Conservation (phyloP, 2,329 filamentous ascomycete genomes). For the Penicillium oxalicum region DNA sequence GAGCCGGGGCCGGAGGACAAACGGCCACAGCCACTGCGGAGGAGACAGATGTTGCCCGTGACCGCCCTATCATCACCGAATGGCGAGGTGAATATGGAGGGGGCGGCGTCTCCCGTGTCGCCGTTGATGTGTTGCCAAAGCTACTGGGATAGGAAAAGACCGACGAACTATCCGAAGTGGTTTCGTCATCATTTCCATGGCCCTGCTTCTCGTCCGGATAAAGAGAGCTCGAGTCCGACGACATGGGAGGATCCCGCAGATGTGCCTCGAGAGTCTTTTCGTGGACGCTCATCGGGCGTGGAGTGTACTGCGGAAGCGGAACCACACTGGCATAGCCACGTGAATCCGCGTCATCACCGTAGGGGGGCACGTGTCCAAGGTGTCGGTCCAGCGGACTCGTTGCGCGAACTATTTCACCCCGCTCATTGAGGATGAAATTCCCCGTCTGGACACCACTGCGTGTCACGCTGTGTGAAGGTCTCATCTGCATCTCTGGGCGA, state of each 20-base stretch:
- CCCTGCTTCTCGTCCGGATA: conserved; percentile 29
- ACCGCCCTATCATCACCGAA: conserved; percentile 24
- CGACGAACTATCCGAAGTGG: conserved; percentile 36
- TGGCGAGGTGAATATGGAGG: conserved; percentile 37
- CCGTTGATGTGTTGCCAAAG: conserved; percentile 41
- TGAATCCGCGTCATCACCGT: conserved; percentile 19
- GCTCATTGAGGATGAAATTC: conserved; percentile 12
- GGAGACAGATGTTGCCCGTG: conserved; percentile 31
- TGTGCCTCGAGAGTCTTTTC: conserved; percentile 38
- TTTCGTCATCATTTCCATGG: conserved; percentile 27
- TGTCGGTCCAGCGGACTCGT: conserved; percentile 2
- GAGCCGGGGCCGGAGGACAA: conserved; percentile 22
- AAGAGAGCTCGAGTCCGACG: conserved; percentile 15
- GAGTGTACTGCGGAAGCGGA: conserved; percentile 39
- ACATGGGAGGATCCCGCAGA: conserved; percentile 26
- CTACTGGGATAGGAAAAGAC: conserved; percentile 39
- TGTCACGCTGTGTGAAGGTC: conserved; percentile 1
- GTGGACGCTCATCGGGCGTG: conserved; percentile 32
- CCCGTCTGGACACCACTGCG: conserved; percentile 18
- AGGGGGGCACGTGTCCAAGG: conserved; percentile 14
- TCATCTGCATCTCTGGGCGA: conserved; percentile 10
- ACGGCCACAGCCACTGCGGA: conserved; percentile 22
- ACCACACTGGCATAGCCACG: conserved; percentile 29
- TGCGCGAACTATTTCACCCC: conserved; percentile 16
- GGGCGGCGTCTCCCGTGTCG: conserved; percentile 39